Percentiles rank a stretch among this genome's conserved stretches.
phyloP scores from a whole-genome alignment of 805 yeast species.

The Metschnikowia aberdeeniae region DNA sequence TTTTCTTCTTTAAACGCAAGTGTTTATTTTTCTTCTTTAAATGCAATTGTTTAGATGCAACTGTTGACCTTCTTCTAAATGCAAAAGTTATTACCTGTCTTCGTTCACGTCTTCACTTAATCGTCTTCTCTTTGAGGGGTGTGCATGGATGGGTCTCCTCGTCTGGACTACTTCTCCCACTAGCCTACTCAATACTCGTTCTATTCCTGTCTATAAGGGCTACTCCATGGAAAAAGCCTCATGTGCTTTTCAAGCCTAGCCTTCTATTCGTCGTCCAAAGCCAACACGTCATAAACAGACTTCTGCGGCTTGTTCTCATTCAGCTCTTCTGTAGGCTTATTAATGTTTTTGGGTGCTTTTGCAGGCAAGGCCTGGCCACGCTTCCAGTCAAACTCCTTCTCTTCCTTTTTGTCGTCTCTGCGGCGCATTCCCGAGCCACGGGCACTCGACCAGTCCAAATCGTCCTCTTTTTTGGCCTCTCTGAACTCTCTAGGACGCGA shows the following conservation, averaged over 20 bases:
- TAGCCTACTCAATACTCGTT: too few species aligned
- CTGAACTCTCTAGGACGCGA: conserved; percentile 3
- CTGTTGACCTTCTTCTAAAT: too few species aligned
- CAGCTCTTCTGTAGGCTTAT: conserved; percentile 8
- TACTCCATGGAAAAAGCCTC: conserved; percentile 11
- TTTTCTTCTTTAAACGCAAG: too few species aligned
- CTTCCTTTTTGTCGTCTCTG: conserved; percentile 27
- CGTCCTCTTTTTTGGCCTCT: conserved; percentile 16
- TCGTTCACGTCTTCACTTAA: too few species aligned
- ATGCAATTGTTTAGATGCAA: too few species aligned
- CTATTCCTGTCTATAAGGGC: conserved; percentile 1
- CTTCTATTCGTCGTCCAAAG: conserved; percentile 15
- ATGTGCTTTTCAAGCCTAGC: conserved; percentile 16
- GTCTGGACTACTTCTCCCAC: too few species aligned
- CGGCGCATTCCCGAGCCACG: conserved; percentile 17
- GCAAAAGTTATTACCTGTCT: too few species aligned
- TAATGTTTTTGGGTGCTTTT: conserved; percentile 5
- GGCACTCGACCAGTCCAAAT: conserved; percentile 25
- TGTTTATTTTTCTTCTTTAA: too few species aligned
- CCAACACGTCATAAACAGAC: conserved; percentile 19
- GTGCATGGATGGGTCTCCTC: too few species aligned
- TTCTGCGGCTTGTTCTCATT: conserved; percentile 17
- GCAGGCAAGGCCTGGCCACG: conserved; percentile 33
- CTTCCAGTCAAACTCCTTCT: conserved; percentile 35
- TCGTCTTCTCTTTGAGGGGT: too few species aligned